Evolutionary conservation across 2,329 filamentous ascomycete genomes (phyloP), one percentile per base, ranked within the genome.

Genomic region (Triangularia setosa): DNA sequence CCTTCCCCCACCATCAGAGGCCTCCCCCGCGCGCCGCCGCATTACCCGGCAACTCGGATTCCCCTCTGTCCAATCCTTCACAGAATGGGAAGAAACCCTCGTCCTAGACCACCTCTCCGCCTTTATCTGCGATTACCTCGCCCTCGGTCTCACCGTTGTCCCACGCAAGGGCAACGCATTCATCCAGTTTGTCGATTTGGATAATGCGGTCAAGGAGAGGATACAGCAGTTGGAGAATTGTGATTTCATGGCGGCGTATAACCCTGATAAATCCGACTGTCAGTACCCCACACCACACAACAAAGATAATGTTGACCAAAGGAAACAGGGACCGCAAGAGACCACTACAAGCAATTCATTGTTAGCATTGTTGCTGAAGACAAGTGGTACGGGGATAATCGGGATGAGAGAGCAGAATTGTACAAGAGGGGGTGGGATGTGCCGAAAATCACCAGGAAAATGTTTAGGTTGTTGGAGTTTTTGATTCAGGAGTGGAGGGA

Each of bases 341-440:
- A 67, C 9, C 65, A 67, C 23, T 67, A 67, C 33, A 67, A 67
- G 44, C 60, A 67, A 21, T 67, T 67, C 21, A 59, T 67, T 4
- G 44, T 67, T 21, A 54, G 65, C 1, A 60, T 67, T 5, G 60
- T 65, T 33, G 60, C 65, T 8, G 65, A 67, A 21, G 65, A 67
- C n/a, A 23, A 9, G 27, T 67, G 62, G 62, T n/a, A 64, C 8
- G 57, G 30, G 2, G 54, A 25, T 4, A 54, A 63, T 21, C 62
- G 55, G 14, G 7, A 58, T 6, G 60, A 58, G 1, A 30, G 23
- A 1, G 60, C 60, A 0, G 40, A 56, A 5, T 21, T 64, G 4
- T 62, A 23, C 23, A 44, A 35, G 4, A 30, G 62, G 7, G 60
- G 16, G 0, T 67, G 62, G 65, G 40, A 48, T 11, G 58, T 44